Evolutionary conservation across 2,329 filamentous ascomycete genomes (phyloP), one percentile per base, ranked within the genome.

Genomic region (Aspergillus oerlinghausenensis): DNA sequence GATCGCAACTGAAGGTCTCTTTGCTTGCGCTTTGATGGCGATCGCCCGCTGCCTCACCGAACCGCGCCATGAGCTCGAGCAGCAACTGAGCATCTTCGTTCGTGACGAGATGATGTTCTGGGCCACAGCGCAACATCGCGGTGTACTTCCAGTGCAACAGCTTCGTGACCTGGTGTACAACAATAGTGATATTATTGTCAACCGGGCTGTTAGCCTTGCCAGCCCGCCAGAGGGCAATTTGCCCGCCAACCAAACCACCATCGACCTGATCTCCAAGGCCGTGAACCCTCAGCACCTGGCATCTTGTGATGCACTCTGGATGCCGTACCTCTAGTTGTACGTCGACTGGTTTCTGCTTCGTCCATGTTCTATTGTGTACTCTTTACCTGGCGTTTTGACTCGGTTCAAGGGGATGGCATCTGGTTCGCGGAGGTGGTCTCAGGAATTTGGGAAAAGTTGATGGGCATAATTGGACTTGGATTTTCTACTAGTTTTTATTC

Each of bases 71-170:
- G 92, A 97, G 74, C 84, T 99, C n/a, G 94, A 96, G 71, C 92
- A 97, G 74, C 91, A 95, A 58, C 83, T 99, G 51, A 90, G 88
- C 55, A 84, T 99, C 57, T 97, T 97, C 73, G 94, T 99, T 60
- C 86, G 94, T 6, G 94, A 99, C 68, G 94, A 99, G 76, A 95
- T 99, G 84, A 92, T 93, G 63, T 95, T 92, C 77, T 99, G 94
- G 94, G 92, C 92, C 65, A 95, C 89, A 2, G 88, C 86, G 62
- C 83, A 86, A 60, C 90, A 96, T 70, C 85, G 91, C 49, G 74
- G 78, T 5, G 73, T 76, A 26, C 79, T 88, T 65, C 83, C 82
- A 45, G 87, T 90, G 57, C 84, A 81, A 32, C 86, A 90, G 70
- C 79, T 95, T 50, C 81, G 90, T 23, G 90, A 94, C 56, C 84